These are phyloP conservation scores for Tricholoma sp. DNA, from an alignment of 768 basidiomycete species.

Conservation along the genomic window DNA sequence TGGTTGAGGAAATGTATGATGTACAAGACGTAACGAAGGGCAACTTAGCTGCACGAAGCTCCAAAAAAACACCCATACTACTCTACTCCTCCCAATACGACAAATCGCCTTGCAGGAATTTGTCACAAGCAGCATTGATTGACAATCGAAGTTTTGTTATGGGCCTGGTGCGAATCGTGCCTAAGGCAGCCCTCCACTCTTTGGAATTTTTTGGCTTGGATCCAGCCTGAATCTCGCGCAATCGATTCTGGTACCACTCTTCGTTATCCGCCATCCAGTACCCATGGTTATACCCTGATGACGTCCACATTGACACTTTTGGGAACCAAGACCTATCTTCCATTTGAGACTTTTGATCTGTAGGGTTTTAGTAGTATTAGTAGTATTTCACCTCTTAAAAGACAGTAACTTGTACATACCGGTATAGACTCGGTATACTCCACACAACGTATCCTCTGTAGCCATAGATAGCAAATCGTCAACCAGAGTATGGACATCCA, in stretches of 20 bases:
- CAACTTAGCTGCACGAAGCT: neutral
- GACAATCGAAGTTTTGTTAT: neutral
- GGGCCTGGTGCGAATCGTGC: neutral
- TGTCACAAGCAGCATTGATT: neutral
- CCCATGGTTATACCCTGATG: slow-evolving; percentile 2
- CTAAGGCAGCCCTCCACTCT: neutral
- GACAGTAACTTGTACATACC: neutral
- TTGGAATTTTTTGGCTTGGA: neutral
- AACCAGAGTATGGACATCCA: neutral
- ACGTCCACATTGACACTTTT: neutral
- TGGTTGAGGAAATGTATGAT: neutral
- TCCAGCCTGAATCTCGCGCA: neutral
- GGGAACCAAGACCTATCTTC: slow-evolving; percentile 6
- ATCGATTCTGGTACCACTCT: slow-evolving; percentile 1
- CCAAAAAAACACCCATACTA: neutral
- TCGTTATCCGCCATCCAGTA: slow-evolving; percentile 6
- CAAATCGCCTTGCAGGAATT: neutral
- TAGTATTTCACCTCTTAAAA: neutral
- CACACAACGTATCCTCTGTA: neutral
- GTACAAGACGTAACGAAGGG: neutral
- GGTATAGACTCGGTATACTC: neutral
- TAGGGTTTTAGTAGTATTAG: neutral
- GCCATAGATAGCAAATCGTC: neutral
- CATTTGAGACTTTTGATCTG: neutral
- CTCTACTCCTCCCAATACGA: neutral